Percentiles rank a stretch among this genome's conserved stretches.
These are phyloP conservation scores for Raphanus sativus DNA, from an alignment of 345 rosid genomes.

Conservation along the genomic window DNA sequence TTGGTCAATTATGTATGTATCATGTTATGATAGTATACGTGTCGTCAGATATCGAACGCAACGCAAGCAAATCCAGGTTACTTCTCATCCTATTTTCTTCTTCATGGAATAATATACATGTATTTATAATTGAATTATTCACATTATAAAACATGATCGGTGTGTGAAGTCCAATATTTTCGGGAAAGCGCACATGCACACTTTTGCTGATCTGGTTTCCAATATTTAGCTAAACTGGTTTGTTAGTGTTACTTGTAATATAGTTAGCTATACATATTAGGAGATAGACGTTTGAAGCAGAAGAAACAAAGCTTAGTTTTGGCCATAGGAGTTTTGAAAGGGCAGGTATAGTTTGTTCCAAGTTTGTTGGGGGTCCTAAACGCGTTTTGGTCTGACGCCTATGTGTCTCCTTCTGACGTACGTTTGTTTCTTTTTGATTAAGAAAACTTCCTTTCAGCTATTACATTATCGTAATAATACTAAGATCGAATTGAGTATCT, in stretches of 20 bases:
- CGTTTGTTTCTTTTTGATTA: not conserved
- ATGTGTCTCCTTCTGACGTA: not conserved
- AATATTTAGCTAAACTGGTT: not conserved
- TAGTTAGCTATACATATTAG: not conserved
- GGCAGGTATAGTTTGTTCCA: not conserved
- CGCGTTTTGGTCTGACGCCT: not conserved
- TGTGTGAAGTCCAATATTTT: not conserved
- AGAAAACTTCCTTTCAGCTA: not conserved
- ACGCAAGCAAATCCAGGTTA: not conserved
- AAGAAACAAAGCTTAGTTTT: not conserved
- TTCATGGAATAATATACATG: not conserved
- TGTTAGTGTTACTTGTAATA: not conserved
- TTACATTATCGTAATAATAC: not conserved
- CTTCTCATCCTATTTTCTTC: not conserved
- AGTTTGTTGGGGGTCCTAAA: not conserved
- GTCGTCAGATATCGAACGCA: not conserved
- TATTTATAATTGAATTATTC: not conserved
- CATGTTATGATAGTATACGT: not conserved
- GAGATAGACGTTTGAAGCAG: not conserved
- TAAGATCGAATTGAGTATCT: not conserved
- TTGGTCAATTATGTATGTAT: not conserved
- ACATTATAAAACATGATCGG: not conserved
- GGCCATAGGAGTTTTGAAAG: not conserved
- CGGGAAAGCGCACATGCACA: not conserved
- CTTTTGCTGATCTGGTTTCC: not conserved